These are phyloP conservation scores for Tieghemiomyces parasiticus DNA, from an alignment of 192 early-diverging fungal genomes.

Conservation along the genomic window DNA sequence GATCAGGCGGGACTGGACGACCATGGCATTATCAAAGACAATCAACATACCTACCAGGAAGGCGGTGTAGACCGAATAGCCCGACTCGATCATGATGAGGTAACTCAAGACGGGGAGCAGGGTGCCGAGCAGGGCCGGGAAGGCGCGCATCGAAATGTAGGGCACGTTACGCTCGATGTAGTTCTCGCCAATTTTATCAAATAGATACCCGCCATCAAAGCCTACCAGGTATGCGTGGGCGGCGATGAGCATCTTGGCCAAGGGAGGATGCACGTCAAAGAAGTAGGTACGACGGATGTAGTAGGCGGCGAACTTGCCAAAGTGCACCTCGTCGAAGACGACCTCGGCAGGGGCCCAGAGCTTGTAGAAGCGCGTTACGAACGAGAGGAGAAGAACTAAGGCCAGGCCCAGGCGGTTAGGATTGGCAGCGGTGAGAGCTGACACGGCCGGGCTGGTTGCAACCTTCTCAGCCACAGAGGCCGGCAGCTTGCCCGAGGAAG, in stretches of 20 bases:
- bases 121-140: constrained; percentile 66
- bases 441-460: no score
- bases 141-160: constrained; percentile 65
- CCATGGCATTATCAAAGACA: constrained; percentile 82
- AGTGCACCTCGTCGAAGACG: constrained; percentile 98
- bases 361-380: constrained; percentile 50
- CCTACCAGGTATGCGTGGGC: constrained; percentile 68
- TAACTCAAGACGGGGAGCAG: constrained; percentile 63
- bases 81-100: constrained; percentile 74
- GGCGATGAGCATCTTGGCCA: constrained; percentile 85
- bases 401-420: neutral
- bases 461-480: neutral
- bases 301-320: constrained; percentile 95
- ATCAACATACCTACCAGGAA: constrained; percentile 62
- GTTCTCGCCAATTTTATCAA: constrained; percentile 87
- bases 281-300: constrained; percentile 80
- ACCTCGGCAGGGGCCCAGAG: constrained; percentile 58
- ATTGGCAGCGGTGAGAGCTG: neutral
- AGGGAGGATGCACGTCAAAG: constrained; percentile 96
- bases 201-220: constrained; percentile 91
- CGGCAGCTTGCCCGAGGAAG: neutral
- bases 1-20: constrained; percentile 84
- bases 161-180: constrained; percentile 83
- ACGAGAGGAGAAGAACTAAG: constrained; percentile 35
- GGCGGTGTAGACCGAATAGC: constrained; percentile 58